phyloP scores from a whole-genome alignment of 345 rosid genomes.

The Euphorbia lathyris region DNA sequence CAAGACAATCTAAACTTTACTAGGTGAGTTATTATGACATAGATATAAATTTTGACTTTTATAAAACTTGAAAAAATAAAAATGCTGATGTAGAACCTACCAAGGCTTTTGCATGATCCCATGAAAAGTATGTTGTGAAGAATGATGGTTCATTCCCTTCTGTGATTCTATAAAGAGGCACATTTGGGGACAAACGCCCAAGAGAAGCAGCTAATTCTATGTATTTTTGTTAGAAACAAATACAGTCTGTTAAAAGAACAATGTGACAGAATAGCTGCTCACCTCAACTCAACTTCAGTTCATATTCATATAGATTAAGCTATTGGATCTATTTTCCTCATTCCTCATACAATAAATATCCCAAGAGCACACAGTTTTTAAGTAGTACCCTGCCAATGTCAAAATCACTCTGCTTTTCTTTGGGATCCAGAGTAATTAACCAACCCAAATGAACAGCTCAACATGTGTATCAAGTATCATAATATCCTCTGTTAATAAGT shows the following conservation, averaged over 20 bases:
- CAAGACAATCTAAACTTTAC: no score
- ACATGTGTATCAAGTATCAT: constrained; percentile 89
- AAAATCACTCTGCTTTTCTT: constrained; percentile 85
- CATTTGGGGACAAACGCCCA: constrained; percentile 75
- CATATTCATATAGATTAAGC: not conserved
- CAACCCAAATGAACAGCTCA: constrained; percentile 98
- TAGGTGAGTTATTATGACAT: not conserved
- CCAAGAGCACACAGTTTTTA: constrained; percentile 12
- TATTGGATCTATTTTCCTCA: not conserved
- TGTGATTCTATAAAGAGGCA: constrained; percentile 82
- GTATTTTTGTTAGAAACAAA: constrained; percentile 61
- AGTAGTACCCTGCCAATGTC: constrained; percentile 86
- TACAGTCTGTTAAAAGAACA: constrained; percentile 20
- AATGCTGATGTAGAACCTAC: constrained; percentile 41
- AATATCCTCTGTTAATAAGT: constrained; percentile 88
- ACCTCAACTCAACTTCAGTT: not conserved
- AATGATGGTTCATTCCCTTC: constrained; percentile 98
- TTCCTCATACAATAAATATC: not conserved
- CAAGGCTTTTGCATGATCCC: constrained; percentile 80
- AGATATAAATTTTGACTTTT: not conserved
- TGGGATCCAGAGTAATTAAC: constrained; percentile 73
- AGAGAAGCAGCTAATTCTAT: constrained; percentile 69
- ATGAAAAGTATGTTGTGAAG: constrained; percentile 81
- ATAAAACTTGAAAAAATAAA: not conserved
- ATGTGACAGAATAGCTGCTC: not conserved